phyloP scores from a whole-genome alignment of 2,329 filamentous ascomycete species.

The Neopestalotiopsis sp. region DNA sequence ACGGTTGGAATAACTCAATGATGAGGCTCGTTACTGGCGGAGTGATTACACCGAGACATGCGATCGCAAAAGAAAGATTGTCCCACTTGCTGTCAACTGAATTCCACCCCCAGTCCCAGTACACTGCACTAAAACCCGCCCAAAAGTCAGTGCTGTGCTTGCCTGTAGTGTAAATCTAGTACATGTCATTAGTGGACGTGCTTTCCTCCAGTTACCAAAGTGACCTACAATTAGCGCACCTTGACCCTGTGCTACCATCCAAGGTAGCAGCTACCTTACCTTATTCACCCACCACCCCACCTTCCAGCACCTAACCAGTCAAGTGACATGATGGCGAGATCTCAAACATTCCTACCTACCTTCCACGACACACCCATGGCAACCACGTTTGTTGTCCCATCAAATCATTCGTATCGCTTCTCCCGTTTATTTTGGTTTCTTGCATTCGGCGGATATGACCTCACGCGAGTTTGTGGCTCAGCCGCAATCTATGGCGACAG shows the following conservation, averaged over 20 bases:
- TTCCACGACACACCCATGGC: background rate
- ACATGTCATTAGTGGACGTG: background rate
- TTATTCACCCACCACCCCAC: background rate
- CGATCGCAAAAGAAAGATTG: background rate
- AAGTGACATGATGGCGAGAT: background rate
- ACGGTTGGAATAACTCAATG: background rate
- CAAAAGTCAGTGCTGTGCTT: background rate
- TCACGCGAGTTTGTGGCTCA: constrained; percentile 8
- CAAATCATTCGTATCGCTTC: background rate
- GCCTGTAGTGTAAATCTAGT: background rate
- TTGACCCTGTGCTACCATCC: no score
- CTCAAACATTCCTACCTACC: background rate
- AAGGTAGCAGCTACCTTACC: background rate
- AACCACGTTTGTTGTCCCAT: background rate
- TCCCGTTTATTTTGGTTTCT: background rate
- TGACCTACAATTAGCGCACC: background rate
- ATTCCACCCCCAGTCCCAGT: background rate
- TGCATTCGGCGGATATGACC: constrained; percentile 3
- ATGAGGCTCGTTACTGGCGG: background rate
- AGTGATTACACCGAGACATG: background rate
- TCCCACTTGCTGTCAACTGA: background rate
- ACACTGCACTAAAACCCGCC: background rate
- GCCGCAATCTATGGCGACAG: background rate
- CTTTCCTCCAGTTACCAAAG: background rate
- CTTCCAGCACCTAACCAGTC: background rate